phyloP scores from a whole-genome alignment of 2,329 filamentous ascomycete genomes.

The Colletotrichum tamarilloi region DNA sequence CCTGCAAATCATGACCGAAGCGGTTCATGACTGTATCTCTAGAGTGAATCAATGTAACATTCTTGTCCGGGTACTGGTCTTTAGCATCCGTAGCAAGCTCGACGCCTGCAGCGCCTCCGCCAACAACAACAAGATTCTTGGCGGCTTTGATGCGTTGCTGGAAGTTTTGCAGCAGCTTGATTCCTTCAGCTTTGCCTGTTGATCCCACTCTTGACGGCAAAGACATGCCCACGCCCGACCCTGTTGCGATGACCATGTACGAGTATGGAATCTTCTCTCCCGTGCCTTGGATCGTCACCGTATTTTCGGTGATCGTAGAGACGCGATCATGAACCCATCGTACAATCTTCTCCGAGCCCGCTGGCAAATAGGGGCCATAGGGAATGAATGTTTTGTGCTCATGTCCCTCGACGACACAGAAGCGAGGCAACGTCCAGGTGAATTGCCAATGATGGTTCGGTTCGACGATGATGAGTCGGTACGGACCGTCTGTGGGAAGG shows the following conservation, averaged over 20 bases:
- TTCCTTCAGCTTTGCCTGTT: constrained; percentile 54
- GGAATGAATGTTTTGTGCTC: constrained; percentile 72
- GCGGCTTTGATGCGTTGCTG: constrained; percentile 58
- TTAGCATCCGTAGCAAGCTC: constrained; percentile 71
- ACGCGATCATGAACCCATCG: constrained; percentile 58
- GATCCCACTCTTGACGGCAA: constrained; percentile 61
- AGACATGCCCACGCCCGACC: constrained; percentile 54
- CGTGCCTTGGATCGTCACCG: constrained; percentile 52
- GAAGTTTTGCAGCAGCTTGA: constrained; percentile 55
- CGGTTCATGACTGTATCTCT: constrained; percentile 62
- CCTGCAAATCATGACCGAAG: constrained; percentile 57
- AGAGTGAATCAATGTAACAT: constrained; percentile 68
- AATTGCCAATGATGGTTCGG: constrained; percentile 71
- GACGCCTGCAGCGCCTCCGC: constrained; percentile 71
- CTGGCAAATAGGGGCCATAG: constrained; percentile 56
- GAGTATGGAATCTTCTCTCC: constrained; percentile 62
- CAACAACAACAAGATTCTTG: constrained; percentile 60
- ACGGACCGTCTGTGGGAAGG: constrained; percentile 58
- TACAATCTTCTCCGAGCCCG: constrained; percentile 46
- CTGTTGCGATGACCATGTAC: constrained; percentile 69
- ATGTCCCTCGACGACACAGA: constrained; percentile 65
- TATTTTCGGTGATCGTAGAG: constrained; percentile 46
- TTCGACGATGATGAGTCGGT: constrained; percentile 67
- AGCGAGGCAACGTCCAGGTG: constrained; percentile 69
- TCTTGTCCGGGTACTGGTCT: constrained; percentile 64